phyloP scores from a whole-genome alignment of 2,329 filamentous ascomycete species.

The Myriosclerotinia scirpicola region DNA sequence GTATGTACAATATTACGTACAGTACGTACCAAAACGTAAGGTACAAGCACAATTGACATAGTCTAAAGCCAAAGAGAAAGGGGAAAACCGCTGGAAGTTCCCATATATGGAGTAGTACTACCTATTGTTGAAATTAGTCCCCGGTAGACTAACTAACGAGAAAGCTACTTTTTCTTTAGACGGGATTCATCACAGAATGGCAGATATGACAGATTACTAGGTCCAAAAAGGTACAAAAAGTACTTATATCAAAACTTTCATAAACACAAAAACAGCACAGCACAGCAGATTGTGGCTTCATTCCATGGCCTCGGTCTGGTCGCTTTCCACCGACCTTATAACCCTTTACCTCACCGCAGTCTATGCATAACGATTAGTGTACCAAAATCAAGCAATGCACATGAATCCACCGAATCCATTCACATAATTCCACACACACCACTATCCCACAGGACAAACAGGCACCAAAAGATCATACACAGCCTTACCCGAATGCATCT shows the following conservation, averaged over 20 bases:
- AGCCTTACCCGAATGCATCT: constrained; percentile 26
- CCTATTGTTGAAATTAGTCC: constrained; percentile 2
- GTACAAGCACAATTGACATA: not conserved
- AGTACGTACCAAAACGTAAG: not conserved
- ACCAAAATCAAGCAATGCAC: constrained; percentile 11
- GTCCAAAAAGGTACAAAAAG: not conserved
- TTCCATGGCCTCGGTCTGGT: constrained; percentile 14
- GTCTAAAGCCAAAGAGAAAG: not conserved
- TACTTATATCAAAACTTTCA: not conserved
- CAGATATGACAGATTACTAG: constrained; percentile 10
- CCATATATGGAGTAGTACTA: not conserved
- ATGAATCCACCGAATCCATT: constrained; percentile 3
- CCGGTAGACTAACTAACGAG: constrained; percentile 9
- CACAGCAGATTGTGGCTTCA: constrained; percentile 15
- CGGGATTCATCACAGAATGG: constrained; percentile 17
- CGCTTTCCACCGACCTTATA: constrained; percentile 2
- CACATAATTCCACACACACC: not conserved
- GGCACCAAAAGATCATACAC: constrained; percentile 23
- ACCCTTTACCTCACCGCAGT: constrained; percentile 17
- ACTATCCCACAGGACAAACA: not conserved
- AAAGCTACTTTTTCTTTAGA: constrained; percentile 9
- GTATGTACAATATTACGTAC: not conserved
- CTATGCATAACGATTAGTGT: constrained; percentile 22
- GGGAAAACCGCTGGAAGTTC: constrained; percentile 5
- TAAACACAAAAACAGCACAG: not conserved